phyloP scores from a whole-genome alignment of 495 filamentous ascomycete genomes.

The Tuber magnatum region DNA sequence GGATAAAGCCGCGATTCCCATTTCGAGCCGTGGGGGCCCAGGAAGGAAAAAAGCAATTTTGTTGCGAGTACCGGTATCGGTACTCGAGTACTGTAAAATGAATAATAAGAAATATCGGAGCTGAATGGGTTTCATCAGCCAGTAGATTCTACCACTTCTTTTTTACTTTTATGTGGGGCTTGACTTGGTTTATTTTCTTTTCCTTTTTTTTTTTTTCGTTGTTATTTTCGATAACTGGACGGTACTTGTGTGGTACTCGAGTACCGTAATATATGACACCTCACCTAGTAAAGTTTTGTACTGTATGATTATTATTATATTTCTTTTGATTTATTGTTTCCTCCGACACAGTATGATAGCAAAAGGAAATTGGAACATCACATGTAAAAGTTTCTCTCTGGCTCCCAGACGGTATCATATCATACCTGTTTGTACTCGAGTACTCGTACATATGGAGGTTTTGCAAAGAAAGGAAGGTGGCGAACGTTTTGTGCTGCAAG shows the following conservation, averaged over 20 bases:
- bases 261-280: too few species aligned
- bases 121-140: too few species aligned
- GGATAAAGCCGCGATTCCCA: not conserved
- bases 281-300: too few species aligned
- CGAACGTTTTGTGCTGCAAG: not conserved
- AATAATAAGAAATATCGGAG: too few species aligned
- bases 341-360: not conserved
- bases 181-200: not conserved
- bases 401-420: not conserved
- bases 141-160: too few species aligned
- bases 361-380: not conserved
- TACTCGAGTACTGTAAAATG: too few species aligned
- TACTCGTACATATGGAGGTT: not conserved
- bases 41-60: not conserved
- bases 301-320: too few species aligned
- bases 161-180: not conserved
- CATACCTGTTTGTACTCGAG: too few species aligned
- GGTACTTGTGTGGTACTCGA: not conserved
- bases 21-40: not conserved
- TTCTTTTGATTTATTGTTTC: too few species aligned
- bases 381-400: not conserved
- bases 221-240: not conserved
- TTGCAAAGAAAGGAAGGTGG: not conserved
- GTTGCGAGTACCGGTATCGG: too few species aligned
- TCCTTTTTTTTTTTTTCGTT: not conserved